A percentile compares a stretch with the other conserved stretches of the same genome.
phyloP scores from a whole-genome alignment of 2,329 filamentous ascomycete genomes.

The Diaporthe sp. region DNA sequence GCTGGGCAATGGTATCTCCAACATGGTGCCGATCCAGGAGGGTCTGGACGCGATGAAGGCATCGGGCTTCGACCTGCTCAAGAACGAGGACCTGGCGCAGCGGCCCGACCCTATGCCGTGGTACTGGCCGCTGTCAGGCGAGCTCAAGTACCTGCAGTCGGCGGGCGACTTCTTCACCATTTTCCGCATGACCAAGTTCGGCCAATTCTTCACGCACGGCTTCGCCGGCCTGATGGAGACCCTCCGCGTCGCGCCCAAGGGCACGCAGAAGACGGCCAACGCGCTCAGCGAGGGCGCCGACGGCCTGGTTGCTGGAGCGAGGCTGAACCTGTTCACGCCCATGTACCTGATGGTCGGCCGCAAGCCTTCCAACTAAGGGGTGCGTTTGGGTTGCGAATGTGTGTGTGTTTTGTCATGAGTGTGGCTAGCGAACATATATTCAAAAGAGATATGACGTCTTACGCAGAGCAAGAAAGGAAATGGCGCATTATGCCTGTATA shows the following conservation, averaged over 20 bases:
- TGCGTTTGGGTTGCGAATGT: neutral
- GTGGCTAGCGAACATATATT: neutral
- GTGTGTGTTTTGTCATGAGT: neutral
- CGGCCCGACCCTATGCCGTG: slow-evolving; percentile 83
- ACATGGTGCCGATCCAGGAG: slow-evolving; percentile 92
- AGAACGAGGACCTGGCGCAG: slow-evolving; percentile 89
- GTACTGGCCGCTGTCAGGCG: slow-evolving; percentile 93
- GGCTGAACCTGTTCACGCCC: slow-evolving; percentile 94
- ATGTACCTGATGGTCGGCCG: slow-evolving; percentile 98
- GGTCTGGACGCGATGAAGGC: slow-evolving; percentile 86
- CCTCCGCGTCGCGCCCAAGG: slow-evolving; percentile 80
- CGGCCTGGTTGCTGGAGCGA: slow-evolving; percentile 87
- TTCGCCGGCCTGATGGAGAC: slow-evolving; percentile 84
- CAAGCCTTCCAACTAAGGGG: slow-evolving; percentile 73
- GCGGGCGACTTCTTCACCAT: slow-evolving; percentile 86
- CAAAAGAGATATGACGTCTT: slow-evolving; percentile 1
- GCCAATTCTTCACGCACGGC: slow-evolving; percentile 80
- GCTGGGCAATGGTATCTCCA: slow-evolving; percentile 95
- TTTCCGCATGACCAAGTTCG: slow-evolving; percentile 89
- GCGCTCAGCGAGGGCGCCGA: slow-evolving; percentile 87
- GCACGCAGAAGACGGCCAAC: slow-evolving; percentile 96
- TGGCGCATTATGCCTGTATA: slow-evolving; percentile 23
- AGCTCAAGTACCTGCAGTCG: slow-evolving; percentile 86
- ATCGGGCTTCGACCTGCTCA: slow-evolving; percentile 87
- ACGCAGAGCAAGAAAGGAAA: slow-evolving; percentile 9